Evolutionary conservation across 2,329 filamentous ascomycete genomes (phyloP), one percentile per base, ranked within the genome.

Genomic region (Ceratocystis alfenasii): DNA sequence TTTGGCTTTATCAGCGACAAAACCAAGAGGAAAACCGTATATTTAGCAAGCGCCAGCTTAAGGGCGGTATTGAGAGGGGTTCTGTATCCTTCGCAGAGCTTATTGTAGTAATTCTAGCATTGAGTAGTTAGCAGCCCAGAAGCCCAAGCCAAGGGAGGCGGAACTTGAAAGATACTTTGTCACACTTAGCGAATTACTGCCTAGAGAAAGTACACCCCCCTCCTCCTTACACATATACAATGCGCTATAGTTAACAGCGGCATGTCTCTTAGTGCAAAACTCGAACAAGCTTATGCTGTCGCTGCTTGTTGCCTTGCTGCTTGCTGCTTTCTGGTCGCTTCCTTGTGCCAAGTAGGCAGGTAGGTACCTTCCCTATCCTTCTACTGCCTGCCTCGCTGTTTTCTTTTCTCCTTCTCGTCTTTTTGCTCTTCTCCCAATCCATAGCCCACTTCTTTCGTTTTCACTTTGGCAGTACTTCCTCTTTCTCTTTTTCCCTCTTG

Each of bases 371-470:
- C 55, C 55, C 33, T 33, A 30, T 59, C 25, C 55, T n/a, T 59
- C 55, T 50, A 22, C 62, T n/a, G 36, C 36, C 60, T 33, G 44
- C 62, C 44, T 63, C 30, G 62, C 62, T 30, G 62, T 61, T 61
- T 61, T 61, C 28, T 61, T 33, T 63, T 48, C 15, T 44, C 25
- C 8, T 41, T 62, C 20, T 62, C 50, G 46, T 50, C 25, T 66
- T 25, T 28, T 62, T 63, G 44, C 63, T 64, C 46, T 67, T 36
- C 57, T 57, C 48, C 63, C 28, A 57, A 44, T 45, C n/a, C 22
- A 30, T 22, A 59, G 62, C 64, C 41, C 57, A 62, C 64, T 65
- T 64, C 57, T 62, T 61, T 64, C 28, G 44, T 64, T 64, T 41
- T 28, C 25, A 30, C 50, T 44, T 28, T 50, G 46, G 25, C 17